Percentiles rank a stretch among this genome's conserved stretches.
These are phyloP conservation scores for Ceratocystis alfenasii DNA, from an alignment of 2,329 filamentous ascomycete genomes.

Conservation along the genomic window DNA sequence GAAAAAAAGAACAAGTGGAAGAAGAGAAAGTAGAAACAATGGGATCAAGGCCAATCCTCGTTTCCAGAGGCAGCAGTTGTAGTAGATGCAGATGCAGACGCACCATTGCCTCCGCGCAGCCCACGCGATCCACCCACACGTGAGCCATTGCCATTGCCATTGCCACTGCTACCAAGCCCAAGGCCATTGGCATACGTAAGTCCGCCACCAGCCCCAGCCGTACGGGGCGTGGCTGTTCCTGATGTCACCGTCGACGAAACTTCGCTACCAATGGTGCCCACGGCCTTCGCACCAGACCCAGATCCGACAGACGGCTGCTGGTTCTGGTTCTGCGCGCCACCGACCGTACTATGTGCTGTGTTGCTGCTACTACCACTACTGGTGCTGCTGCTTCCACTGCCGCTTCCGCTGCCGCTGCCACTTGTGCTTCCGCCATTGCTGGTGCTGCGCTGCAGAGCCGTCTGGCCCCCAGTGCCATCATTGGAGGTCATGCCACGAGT, in stretches of 20 bases:
- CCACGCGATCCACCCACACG: constrained; percentile 12
- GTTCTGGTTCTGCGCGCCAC: not conserved
- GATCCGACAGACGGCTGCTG: constrained; percentile 7
- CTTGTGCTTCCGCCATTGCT: constrained; percentile 22
- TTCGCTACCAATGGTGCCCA: constrained; percentile 16
- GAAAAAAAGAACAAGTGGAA: constrained; percentile 14
- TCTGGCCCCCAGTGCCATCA: constrained; percentile 44
- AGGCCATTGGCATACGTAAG: constrained; percentile 20
- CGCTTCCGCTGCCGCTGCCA: not conserved
- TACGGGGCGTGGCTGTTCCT: constrained; percentile 18
- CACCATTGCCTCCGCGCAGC: constrained; percentile 3
- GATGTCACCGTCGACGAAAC: constrained; percentile 15
- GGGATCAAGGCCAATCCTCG: constrained; percentile 30
- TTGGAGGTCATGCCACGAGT: constrained; percentile 38
- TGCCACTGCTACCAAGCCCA: constrained; percentile 10
- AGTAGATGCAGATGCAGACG: not conserved
- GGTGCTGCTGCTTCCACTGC: not conserved
- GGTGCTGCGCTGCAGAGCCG: constrained; percentile 32
- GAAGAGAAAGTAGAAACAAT: constrained; percentile 29
- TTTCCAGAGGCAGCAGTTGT: not conserved
- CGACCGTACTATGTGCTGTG: not conserved
- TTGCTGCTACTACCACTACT: not conserved
- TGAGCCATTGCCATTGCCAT: not conserved
- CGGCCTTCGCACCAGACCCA: not conserved
- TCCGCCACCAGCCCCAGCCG: not conserved